A percentile compares a stretch with the other conserved stretches of the same genome.
phyloP scores from a whole-genome alignment of 1,139 yeast species.

The Kurtzmaniella quercitrusa region DNA sequence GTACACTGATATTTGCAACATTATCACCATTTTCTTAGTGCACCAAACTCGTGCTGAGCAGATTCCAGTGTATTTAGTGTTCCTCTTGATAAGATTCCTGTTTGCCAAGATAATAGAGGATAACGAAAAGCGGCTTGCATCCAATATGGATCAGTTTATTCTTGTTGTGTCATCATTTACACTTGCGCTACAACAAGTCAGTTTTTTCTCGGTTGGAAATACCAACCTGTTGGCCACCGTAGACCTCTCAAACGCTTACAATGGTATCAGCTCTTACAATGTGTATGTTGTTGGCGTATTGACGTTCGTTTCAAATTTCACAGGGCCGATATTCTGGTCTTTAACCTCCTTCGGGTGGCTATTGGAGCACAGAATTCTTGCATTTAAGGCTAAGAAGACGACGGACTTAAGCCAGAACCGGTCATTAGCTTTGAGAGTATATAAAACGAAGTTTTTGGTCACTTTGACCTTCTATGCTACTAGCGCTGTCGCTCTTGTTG shows the following conservation, averaged over 20 bases:
- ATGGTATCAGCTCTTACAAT: slow-evolving; percentile 72
- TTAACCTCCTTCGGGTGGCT: slow-evolving; percentile 46
- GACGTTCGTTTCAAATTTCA: slow-evolving; percentile 79
- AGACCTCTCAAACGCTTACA: slow-evolving; percentile 87
- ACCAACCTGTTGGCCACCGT: slow-evolving; percentile 91
- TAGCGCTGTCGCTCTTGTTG: slow-evolving; percentile 53
- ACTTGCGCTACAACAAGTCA: slow-evolving; percentile 57
- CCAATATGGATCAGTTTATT: slow-evolving; percentile 20
- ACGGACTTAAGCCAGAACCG: slow-evolving; percentile 2
- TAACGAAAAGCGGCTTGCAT: slow-evolving; percentile 7
- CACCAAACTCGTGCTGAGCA: slow-evolving; percentile 68
- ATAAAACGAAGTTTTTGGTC: slow-evolving; percentile 32
- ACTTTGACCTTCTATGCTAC: slow-evolving; percentile 53
- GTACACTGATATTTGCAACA: slow-evolving; percentile 40
- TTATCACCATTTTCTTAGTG: slow-evolving; percentile 52
- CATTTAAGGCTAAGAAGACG: slow-evolving; percentile 1
- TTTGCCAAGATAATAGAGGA: slow-evolving; percentile 13
- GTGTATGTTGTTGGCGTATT: slow-evolving; percentile 71
- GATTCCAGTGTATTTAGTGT: slow-evolving; percentile 63
- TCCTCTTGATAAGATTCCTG: slow-evolving; percentile 34
- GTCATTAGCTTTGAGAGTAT: slow-evolving; percentile 26
- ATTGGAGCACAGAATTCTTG: slow-evolving; percentile 25
- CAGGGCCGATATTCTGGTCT: slow-evolving; percentile 84
- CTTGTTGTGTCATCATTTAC: slow-evolving; percentile 19
- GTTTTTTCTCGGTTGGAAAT: slow-evolving; percentile 85